Percentiles rank a stretch among this genome's conserved stretches.
phyloP scores from a whole-genome alignment of 1,139 yeast genomes.

The Geotrichum histeridarum region DNA sequence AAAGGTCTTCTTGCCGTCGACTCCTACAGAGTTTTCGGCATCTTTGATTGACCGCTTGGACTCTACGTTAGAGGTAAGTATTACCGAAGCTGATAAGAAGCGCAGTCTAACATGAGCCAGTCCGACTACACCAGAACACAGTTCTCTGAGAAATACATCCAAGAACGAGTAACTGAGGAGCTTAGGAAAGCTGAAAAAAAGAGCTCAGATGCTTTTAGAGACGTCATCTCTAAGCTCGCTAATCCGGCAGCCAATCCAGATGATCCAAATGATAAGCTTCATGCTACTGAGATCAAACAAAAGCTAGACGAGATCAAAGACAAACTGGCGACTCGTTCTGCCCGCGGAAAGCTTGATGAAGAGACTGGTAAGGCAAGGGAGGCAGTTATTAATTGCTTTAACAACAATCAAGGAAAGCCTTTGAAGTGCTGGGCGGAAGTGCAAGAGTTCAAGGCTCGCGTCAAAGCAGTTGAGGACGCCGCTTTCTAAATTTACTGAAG shows the following conservation, averaged over 20 bases:
- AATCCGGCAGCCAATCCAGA: slow-evolving; percentile 32
- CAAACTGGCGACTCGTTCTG: slow-evolving; percentile 35
- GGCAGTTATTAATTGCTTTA: slow-evolving; percentile 59
- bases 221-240: slow-evolving; percentile 30
- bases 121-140: slow-evolving; percentile 80
- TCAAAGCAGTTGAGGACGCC: slow-evolving; percentile 8
- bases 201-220: slow-evolving; percentile 51
- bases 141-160: slow-evolving; percentile 68
- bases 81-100: background rate
- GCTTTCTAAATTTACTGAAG: background rate
- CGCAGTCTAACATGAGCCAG: slow-evolving; percentile 33
- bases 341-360: slow-evolving; percentile 38
- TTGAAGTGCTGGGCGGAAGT: slow-evolving; percentile 88
- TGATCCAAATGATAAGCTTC: slow-evolving; percentile 32
- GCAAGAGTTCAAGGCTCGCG: slow-evolving; percentile 54
- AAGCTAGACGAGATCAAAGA: slow-evolving; percentile 46
- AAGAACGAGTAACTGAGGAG: slow-evolving; percentile 66
- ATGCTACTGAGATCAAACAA: slow-evolving; percentile 29
- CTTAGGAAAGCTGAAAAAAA: slow-evolving; percentile 58
- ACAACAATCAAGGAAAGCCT: slow-evolving; percentile 62
- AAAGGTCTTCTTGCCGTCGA: slow-evolving; percentile 45
- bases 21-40: slow-evolving; percentile 72
- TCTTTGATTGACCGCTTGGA: slow-evolving; percentile 67
- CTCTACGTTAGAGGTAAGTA: slow-evolving; percentile 56
- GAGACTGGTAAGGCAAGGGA: slow-evolving; percentile 47